These are phyloP conservation scores for Coffea humblotiana DNA, from an alignment of 305 asterid species.

Conservation along the genomic window DNA sequence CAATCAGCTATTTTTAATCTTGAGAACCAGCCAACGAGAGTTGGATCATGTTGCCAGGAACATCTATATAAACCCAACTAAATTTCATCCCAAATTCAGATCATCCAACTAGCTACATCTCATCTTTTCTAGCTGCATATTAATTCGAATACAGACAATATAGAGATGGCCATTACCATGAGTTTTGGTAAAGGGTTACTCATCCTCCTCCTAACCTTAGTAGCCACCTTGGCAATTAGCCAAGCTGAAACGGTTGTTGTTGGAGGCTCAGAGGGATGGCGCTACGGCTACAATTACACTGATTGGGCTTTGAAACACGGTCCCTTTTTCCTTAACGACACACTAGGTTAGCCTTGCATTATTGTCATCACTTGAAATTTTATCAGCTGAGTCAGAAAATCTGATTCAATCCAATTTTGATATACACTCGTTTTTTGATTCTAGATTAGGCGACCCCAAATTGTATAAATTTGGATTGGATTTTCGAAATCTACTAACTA, in stretches of 20 bases:
- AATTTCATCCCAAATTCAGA: not conserved
- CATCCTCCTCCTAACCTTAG: not conserved
- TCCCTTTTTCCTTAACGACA: constrained; percentile 8
- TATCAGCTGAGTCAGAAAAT: not conserved
- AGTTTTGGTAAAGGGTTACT: not conserved
- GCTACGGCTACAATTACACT: constrained; percentile 27
- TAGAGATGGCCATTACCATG: not conserved
- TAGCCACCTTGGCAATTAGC: not conserved
- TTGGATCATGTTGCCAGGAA: not conserved
- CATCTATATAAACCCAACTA: constrained; percentile 7
- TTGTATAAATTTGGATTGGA: not conserved
- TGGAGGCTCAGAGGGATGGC: constrained; percentile 34
- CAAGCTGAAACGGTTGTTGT: constrained; percentile 14
- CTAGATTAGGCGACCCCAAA: not conserved
- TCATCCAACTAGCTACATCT: not conserved
- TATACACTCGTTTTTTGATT: too few relatives aligned
- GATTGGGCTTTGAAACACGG: constrained; percentile 27
- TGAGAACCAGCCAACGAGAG: not conserved
- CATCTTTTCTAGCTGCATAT: not conserved
- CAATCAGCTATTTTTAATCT: not conserved
- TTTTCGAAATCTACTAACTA: not conserved
- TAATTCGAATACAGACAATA: not conserved
- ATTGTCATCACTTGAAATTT: too few relatives aligned
- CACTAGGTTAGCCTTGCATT: not conserved
- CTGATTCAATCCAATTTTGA: not conserved